These are phyloP conservation scores for Forsythia viridissima DNA, from an alignment of 257 asterid genomes.

Conservation along the genomic window DNA sequence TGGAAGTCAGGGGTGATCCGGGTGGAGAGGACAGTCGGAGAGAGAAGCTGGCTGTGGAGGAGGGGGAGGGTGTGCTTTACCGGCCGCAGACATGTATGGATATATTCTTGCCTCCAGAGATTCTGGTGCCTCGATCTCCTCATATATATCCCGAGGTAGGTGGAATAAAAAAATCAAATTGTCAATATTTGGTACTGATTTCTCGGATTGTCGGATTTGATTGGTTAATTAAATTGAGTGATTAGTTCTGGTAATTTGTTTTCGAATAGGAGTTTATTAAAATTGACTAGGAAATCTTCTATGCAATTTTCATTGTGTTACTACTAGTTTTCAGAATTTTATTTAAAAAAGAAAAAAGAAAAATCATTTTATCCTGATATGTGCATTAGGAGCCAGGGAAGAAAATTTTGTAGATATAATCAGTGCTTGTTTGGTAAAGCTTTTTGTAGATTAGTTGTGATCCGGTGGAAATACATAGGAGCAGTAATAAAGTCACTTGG, in stretches of 20 bases:
- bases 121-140: conserved; percentile 24
- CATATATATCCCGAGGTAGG: conserved; percentile 33
- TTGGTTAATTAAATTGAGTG: not conserved
- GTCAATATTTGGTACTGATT: not conserved
- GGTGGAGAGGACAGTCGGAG: conserved; percentile 11
- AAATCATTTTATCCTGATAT: too few species aligned
- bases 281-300: not conserved
- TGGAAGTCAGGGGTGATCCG: conserved; percentile 6
- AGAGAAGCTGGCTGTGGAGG: conserved; percentile 10
- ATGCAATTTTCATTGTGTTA: not conserved
- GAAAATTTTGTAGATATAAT: too few species aligned
- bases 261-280: not conserved
- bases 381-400: too few species aligned
- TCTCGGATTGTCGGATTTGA: not conserved
- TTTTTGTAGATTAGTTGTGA: too few species aligned
- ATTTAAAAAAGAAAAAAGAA: too few species aligned
- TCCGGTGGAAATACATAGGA: too few species aligned
- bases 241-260: not conserved
- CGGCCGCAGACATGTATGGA: conserved; percentile 53
- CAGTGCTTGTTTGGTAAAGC: too few species aligned
- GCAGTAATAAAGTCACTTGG: too few species aligned
- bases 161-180: not conserved
- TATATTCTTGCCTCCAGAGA: conserved; percentile 38
- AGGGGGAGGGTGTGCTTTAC: conserved; percentile 32
- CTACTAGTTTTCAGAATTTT: too few species aligned